Conservation (phyloP, 2,329 filamentous ascomycete genomes). For the Thielaviopsis punctulata region DNA sequence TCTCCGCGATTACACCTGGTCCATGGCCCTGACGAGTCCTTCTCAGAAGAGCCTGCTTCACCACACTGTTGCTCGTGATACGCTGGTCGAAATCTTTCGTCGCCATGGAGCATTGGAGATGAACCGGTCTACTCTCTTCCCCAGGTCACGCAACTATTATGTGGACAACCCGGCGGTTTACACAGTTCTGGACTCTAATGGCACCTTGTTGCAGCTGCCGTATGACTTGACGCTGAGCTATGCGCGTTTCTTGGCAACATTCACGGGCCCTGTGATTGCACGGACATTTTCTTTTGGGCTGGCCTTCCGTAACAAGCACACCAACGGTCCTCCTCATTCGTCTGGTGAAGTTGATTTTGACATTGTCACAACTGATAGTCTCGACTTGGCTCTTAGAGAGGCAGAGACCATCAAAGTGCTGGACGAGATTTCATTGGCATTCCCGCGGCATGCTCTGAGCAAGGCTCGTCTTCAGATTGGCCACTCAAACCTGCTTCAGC, state of each 20-base stretch:
- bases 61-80: constrained; percentile 56
- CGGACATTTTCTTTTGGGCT: constrained; percentile 76
- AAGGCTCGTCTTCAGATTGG: constrained; percentile 83
- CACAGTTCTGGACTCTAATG: constrained; percentile 63
- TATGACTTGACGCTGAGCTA: constrained; percentile 84
- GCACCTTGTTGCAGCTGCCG: constrained; percentile 82
- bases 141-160: constrained; percentile 63
- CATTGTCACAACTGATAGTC: constrained; percentile 66
- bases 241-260: constrained; percentile 65
- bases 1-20: constrained; percentile 68
- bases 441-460: constrained; percentile 53
- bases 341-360: constrained; percentile 92
- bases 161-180: constrained; percentile 43
- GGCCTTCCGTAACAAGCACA: constrained; percentile 65
- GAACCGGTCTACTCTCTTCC: constrained; percentile 59
- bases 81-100: constrained; percentile 62
- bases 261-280: constrained; percentile 41
- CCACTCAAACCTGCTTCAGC: constrained; percentile 68
- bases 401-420: constrained; percentile 87
- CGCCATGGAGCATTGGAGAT: constrained; percentile 78
- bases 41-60: constrained; percentile 43
- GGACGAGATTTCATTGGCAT: constrained; percentile 71
- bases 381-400: constrained; percentile 77
- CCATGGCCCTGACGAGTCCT: constrained; percentile 42
- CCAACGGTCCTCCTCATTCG: constrained; percentile 64